Conservation (phyloP, 2,329 filamentous ascomycete species). For the Claviceps africana region DNA sequence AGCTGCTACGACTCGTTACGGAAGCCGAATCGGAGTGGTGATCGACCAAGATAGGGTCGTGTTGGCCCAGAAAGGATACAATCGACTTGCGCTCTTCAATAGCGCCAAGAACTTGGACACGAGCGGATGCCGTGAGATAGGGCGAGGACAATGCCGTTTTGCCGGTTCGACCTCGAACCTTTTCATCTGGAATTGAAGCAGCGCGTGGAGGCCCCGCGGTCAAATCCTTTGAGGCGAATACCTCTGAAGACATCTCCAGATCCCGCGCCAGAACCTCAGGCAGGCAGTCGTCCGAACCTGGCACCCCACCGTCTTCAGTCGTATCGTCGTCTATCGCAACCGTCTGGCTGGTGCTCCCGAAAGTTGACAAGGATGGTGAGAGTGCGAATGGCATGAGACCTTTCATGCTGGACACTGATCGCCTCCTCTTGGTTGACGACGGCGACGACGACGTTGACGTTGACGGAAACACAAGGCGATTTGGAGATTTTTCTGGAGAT, state of each 20-base stretch:
- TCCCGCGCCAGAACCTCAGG: conserved; percentile 43
- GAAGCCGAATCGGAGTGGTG: conserved; percentile 21
- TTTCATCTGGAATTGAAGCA: conserved; percentile 19
- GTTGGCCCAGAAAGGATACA: conserved; percentile 19
- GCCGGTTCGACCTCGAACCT: conserved; percentile 6
- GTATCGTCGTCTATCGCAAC: conserved; percentile 13
- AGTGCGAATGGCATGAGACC: conserved; percentile 24
- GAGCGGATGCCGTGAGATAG: conserved; percentile 17
- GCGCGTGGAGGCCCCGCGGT: conserved; percentile 34
- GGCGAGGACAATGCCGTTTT: conserved; percentile 11
- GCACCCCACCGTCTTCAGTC: conserved; percentile 16
- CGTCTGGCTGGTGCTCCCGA: conserved; percentile 8
- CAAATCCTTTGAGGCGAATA: conserved; percentile 38
- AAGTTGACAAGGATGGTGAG: conserved; percentile 14
- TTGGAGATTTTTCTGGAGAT: background rate
- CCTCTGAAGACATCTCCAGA: conserved; percentile 31
- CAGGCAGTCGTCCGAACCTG: conserved; percentile 29
- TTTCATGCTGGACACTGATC: conserved; percentile 27
- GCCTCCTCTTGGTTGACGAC: conserved; percentile 13
- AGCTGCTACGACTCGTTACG: conserved; percentile 16
- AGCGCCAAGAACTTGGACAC: conserved; percentile 18
- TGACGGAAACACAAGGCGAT: conserved; percentile 4
- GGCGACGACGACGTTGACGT: conserved; percentile 9
- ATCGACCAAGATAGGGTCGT: conserved; percentile 10
- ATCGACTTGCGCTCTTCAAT: conserved; percentile 24